These are phyloP conservation scores for Tuber magnatum DNA, from an alignment of 495 filamentous ascomycete species.

Conservation along the genomic window DNA sequence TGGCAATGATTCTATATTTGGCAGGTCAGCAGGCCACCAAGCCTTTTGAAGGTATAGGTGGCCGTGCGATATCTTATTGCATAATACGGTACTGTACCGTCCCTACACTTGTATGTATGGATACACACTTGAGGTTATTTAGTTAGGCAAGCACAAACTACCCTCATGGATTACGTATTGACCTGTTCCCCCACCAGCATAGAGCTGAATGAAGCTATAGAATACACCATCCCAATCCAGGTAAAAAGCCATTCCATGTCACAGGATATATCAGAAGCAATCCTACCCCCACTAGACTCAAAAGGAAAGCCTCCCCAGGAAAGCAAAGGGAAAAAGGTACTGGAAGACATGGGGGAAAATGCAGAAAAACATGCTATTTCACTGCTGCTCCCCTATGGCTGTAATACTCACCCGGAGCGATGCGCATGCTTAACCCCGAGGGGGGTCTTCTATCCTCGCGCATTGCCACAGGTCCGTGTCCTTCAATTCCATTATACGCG, in stretches of 20 bases:
- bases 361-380: conserved; percentile 11
- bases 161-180: too few species aligned
- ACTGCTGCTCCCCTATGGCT: conserved; percentile 16
- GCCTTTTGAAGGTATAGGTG: too few species aligned
- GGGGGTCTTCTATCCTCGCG: background rate
- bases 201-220: too few species aligned
- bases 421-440: conserved; percentile 26
- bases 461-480: conserved; percentile 29
- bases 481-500: conserved; percentile 33
- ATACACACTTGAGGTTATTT: too few species aligned
- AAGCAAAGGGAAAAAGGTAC: background rate
- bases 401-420: conserved; percentile 27
- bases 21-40: too few species aligned
- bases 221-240: too few species aligned
- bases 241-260: background rate
- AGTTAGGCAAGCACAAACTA: too few species aligned
- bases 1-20: too few species aligned
- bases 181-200: too few species aligned
- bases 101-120: too few species aligned
- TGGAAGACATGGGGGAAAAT: background rate
- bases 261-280: background rate
- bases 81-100: too few species aligned
- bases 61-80: too few species aligned
- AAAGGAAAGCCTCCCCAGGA: background rate
- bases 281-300: background rate